A percentile compares a stretch with the other conserved stretches of the same genome.
phyloP scores from a whole-genome alignment of 1,284 basidiomycete species.

The Rhodofomes roseus region DNA sequence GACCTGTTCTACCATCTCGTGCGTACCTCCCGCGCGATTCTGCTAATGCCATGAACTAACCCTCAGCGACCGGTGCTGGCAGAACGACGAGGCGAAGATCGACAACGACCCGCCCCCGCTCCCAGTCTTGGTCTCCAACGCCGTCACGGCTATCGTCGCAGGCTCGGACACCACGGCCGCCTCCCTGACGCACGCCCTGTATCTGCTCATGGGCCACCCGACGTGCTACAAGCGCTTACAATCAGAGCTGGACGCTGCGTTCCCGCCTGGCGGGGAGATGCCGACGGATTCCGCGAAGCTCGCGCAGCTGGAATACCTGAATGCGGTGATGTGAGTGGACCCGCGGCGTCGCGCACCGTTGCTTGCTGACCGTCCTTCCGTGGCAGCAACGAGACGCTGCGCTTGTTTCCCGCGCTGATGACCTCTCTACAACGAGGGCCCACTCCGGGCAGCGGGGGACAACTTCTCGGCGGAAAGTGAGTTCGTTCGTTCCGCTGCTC shows the following conservation, averaged over 20 bases:
- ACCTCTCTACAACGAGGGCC: slow-evolving; percentile 47
- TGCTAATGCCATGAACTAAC: too few relatives aligned
- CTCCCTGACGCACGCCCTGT: slow-evolving; percentile 42
- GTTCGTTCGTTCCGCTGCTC: not conserved
- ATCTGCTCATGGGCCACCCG: slow-evolving; percentile 42
- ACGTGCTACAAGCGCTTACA: slow-evolving; percentile 40
- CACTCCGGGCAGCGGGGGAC: slow-evolving; percentile 8
- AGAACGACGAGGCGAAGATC: slow-evolving; percentile 45
- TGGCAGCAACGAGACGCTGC: slow-evolving; percentile 55
- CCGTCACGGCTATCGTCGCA: slow-evolving; percentile 49
- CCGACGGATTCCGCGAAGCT: slow-evolving; percentile 19
- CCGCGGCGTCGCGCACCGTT: too few relatives aligned
- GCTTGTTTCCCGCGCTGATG: slow-evolving; percentile 50
- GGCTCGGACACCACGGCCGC: slow-evolving; percentile 56
- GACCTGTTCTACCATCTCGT: slow-evolving; percentile 46
- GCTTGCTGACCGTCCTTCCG: not conserved
- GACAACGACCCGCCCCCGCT: slow-evolving; percentile 35
- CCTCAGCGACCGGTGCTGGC: slow-evolving; percentile 5
- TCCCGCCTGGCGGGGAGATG: slow-evolving; percentile 20
- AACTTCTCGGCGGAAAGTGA: not conserved
- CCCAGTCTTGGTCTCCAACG: slow-evolving; percentile 39
- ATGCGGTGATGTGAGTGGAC: slow-evolving; percentile 26
- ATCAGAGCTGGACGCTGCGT: slow-evolving; percentile 42
- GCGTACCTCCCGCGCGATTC: slow-evolving; percentile 28
- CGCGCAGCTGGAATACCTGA: slow-evolving; percentile 25